Base-by-base conservation (phyloP, 306 rosid genomes). In the Chamaecrista fasciculata region DNA sequence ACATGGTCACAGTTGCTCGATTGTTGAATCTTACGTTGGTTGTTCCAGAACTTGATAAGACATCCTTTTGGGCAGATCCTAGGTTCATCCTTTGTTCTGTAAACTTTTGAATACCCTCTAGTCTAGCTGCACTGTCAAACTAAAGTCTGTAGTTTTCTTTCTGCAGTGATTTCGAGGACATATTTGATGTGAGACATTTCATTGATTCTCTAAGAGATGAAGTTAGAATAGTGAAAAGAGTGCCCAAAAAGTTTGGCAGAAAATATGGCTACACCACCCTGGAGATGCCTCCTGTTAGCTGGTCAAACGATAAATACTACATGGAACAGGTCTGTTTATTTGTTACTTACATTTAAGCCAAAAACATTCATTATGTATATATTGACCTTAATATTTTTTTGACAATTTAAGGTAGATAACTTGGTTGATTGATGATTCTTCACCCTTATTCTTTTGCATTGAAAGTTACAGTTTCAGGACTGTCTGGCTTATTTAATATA, bases 51-150 rank as follows among this genome's bases (percentile, higher is more conserved):
- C 99, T 95, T 62, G 99, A 95, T 78, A 91, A 95, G 80, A 80
- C 83, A 73, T 95, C 99, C 39, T 89, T 95, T 81, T 95, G 99
- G 99, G 95, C 97, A 16, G 99, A 95, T 72, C 96, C 91, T 34
- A 95, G 99, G 99, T 95, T 79, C 31, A 15, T 61, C 70, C 52
- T 23, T 51, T 78, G 47, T 63, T 78, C 56, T 81, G 60, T 40
- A 63, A 66, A 24, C 6, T 62, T 75, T 7, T 20, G 31, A 60
- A 15, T 71, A 50, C 72, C 28, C 57, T 71, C 43, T 73, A 72
- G 39, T 34, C 24, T 67, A 62, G 29, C 64, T 39, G 57, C 69
- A 63, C 60, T 48, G 63, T 50, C 71, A 72, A 49, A 77, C 82
- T 66, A 79, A 80, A 66, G 44, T 66, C 47, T 44, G 16, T 47